phyloP scores from a whole-genome alignment of 768 basidiomycete genomes.

The Boletus subcaerulescens region DNA sequence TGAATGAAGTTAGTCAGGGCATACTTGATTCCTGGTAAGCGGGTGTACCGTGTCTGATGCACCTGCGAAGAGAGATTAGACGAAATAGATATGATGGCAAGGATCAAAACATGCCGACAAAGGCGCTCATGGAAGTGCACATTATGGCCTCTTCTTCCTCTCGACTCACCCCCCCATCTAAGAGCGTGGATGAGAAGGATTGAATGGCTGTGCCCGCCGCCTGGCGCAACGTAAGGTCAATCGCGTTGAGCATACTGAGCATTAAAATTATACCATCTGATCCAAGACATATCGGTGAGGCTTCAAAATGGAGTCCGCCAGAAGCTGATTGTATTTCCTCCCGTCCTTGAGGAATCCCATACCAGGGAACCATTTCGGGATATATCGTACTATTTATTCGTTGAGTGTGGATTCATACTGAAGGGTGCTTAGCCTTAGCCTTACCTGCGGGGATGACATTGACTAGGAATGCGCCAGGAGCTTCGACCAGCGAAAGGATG shows the following conservation, averaged over 20 bases:
- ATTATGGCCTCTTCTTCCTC: slow-evolving; percentile 22
- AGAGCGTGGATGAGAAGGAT: slow-evolving; percentile 19
- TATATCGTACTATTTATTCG: slow-evolving; percentile 19
- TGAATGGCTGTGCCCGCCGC: slow-evolving; percentile 14
- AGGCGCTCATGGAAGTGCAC: slow-evolving; percentile 10
- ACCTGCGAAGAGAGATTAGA: slow-evolving; percentile 11
- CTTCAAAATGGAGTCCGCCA: slow-evolving; percentile 38
- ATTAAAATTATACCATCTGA: slow-evolving; percentile 39
- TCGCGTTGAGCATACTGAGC: background rate
- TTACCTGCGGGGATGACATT: slow-evolving; percentile 21
- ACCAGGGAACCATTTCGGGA: slow-evolving; percentile 37
- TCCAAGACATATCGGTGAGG: slow-evolving; percentile 45
- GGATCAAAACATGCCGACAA: slow-evolving; percentile 5
- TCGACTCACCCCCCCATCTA: slow-evolving; percentile 8
- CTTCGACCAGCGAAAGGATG: slow-evolving; percentile 3
- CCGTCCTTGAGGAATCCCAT: slow-evolving; percentile 33
- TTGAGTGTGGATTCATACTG: background rate
- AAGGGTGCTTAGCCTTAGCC: background rate
- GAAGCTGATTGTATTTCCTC: slow-evolving; percentile 20
- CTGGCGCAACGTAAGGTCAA: slow-evolving; percentile 5
- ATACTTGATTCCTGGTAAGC: slow-evolving; percentile 37
- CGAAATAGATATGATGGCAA: background rate
- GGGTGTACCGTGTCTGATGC: slow-evolving; percentile 45
- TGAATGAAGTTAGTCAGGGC: background rate
- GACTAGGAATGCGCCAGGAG: slow-evolving; percentile 18